Evolutionary conservation across 495 filamentous ascomycete genomes (phyloP).

Genomic region (Penicillium antarcticum): DNA sequence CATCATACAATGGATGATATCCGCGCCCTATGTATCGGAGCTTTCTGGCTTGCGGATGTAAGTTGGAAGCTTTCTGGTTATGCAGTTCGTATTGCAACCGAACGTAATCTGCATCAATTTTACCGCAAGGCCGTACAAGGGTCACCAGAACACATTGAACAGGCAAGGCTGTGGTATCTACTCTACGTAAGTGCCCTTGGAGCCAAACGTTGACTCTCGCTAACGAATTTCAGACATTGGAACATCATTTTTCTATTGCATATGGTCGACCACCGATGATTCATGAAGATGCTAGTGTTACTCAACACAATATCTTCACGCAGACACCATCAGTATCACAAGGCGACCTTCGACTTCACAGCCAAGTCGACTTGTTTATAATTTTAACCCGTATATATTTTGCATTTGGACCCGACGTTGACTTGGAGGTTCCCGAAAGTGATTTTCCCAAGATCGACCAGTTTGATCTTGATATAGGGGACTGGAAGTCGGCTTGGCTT

Average conservation of each 20-base stretch:
- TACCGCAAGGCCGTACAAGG: slow-evolving; percentile 48
- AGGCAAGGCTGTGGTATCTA: slow-evolving; percentile 50
- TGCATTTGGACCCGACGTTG: slow-evolving; percentile 56
- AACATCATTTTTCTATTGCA: slow-evolving; percentile 55
- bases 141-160: slow-evolving; percentile 43
- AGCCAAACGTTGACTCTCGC: background rate
- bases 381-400: slow-evolving; percentile 56
- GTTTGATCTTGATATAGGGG: slow-evolving; percentile 41
- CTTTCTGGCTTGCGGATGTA: slow-evolving; percentile 55
- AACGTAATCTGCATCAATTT: slow-evolving; percentile 48
- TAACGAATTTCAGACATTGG: slow-evolving; percentile 39
- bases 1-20: slow-evolving; percentile 51
- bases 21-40: slow-evolving; percentile 49
- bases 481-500: slow-evolving; percentile 49
- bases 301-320: slow-evolving; percentile 48
- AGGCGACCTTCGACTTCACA: slow-evolving; percentile 50
- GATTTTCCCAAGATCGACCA: slow-evolving; percentile 42
- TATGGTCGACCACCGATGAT: slow-evolving; percentile 55
- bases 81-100: slow-evolving; percentile 55
- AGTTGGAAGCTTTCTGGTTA: slow-evolving; percentile 56
- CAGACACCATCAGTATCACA: slow-evolving; percentile 41
- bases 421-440: slow-evolving; percentile 47
- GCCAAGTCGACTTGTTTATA: slow-evolving; percentile 57
- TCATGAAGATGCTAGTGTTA: slow-evolving; percentile 51
- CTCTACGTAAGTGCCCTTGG: slow-evolving; percentile 43